Base-by-base conservation (phyloP, 345 rosid species). In the Linum trigynum region DNA sequence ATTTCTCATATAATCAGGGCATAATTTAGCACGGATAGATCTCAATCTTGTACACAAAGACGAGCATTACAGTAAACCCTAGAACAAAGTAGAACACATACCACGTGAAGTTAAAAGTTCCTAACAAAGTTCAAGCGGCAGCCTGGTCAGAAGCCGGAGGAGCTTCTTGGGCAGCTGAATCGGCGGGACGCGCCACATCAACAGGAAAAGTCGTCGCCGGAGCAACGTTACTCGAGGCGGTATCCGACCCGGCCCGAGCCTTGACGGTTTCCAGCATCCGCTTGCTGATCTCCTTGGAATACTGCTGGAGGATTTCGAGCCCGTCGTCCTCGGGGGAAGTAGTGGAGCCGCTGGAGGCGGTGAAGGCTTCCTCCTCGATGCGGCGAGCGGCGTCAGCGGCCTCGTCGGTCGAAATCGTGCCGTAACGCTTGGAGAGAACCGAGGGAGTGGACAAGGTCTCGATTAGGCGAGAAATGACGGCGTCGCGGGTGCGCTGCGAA, bases 221-320 rank as follows among this genome's bases (percentile, higher is more conserved):
- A 48, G 50, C 6, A 43, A 43, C 10, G 10, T 43, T 4, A 43
- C 3, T 11, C 3, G 50, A 5, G 9, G 50, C 50, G 10, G 53
- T 48, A 48, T 7, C 53, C 9, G 53, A 9, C 9, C 11, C 12
- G 15, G 53, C 9, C 14, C 11, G 53, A 48, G 58, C 35, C 63
- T 61, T 69, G 48, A 74, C 73, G 15, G 66, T 55, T 32, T 74
- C 57, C 5, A 69, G 71, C 64, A 66, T 48, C 57, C 70, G 65
- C 64, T 66, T 74, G 39, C 77, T 62, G 60, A 74, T 74, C 65
- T 65, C 70, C 60, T 39, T 61, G 7, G 77, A 69, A 53, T 74
- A 69, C 11, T 56, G 32, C 62, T 69, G 70, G 45, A 69, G 65
- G 67, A 74, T 57, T 59, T 69, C 73, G 36, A 70, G 53, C 0